A percentile compares a stretch with the other conserved stretches of the same genome.
Conservation (phyloP, 345 rosid genomes). For the Gossypium sturtianum region DNA sequence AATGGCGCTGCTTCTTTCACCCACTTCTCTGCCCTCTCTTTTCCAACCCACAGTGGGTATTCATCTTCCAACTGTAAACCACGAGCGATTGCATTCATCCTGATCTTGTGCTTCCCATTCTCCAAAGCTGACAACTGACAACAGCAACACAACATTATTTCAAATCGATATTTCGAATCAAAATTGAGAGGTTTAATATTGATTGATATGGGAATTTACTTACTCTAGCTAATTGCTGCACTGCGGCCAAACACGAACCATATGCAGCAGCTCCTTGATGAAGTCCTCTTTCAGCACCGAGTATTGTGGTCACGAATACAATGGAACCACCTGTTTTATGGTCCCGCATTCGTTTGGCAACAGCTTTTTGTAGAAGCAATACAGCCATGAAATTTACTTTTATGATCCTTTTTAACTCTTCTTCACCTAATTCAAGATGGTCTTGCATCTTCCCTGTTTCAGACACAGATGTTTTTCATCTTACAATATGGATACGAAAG, state of each 20-base stretch:
- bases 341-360: constrained; percentile 63
- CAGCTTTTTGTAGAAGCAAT: constrained; percentile 75
- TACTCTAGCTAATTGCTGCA: constrained; percentile 83
- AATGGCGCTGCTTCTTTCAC: constrained; percentile 57
- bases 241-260: constrained; percentile 67
- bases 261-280: constrained; percentile 83
- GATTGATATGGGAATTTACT: constrained; percentile 1
- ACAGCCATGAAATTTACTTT: constrained; percentile 65
- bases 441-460: constrained; percentile 61
- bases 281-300: constrained; percentile 73
- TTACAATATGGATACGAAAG: too few relatives aligned
- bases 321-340: constrained; percentile 65
- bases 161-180: too few relatives aligned
- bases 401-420: constrained; percentile 52
- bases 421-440: constrained; percentile 47
- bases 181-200: too few relatives aligned
- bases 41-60: constrained; percentile 55
- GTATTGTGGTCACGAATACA: constrained; percentile 53
- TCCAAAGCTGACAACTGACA: constrained; percentile 52
- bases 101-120: constrained; percentile 51
- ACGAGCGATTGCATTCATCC: constrained; percentile 61
- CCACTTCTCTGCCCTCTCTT: constrained; percentile 58
- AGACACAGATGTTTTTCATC: too few relatives aligned
- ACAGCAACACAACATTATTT: background rate
- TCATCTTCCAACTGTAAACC: constrained; percentile 69